Percentiles rank a stretch among this genome's conserved stretches.
These are phyloP conservation scores for Actinomortierella ambigua DNA, from an alignment of 371 early-diverging fungal genomes.

Conservation along the genomic window DNA sequence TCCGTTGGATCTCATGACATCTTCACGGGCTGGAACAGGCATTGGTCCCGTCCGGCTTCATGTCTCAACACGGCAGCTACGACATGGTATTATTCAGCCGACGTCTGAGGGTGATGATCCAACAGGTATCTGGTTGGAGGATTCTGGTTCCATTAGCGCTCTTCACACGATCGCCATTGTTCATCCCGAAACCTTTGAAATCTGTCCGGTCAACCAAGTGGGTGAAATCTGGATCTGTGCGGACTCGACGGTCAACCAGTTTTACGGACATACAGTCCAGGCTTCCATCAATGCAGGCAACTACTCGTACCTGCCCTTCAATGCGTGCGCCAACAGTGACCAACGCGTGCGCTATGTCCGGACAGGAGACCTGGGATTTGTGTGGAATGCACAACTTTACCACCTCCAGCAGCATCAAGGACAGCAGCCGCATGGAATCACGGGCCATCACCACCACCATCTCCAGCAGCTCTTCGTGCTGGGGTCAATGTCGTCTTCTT, in stretches of 20 bases:
- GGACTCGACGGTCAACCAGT: conserved; percentile 53
- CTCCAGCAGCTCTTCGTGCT: conserved; percentile 66
- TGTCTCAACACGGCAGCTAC: conserved; percentile 32
- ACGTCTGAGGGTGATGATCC: conserved; percentile 41
- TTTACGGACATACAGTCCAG: conserved; percentile 12
- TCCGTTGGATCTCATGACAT: conserved; percentile 35
- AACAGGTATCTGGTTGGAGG: conserved; percentile 46
- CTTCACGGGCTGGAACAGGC: conserved; percentile 23
- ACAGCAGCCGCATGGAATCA: background rate
- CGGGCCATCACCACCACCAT: too few relatives aligned
- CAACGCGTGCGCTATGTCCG: conserved; percentile 70
- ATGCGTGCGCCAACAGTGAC: conserved; percentile 60
- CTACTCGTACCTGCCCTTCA: conserved; percentile 19
- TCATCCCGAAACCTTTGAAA: conserved; percentile 47
- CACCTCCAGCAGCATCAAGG: conserved; percentile 14
- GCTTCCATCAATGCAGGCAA: conserved; percentile 1
- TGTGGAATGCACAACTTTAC: conserved; percentile 60
- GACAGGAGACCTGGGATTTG: conserved; percentile 87
- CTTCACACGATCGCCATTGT: conserved; percentile 30
- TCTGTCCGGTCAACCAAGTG: conserved; percentile 68
- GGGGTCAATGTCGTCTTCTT: conserved; percentile 70
- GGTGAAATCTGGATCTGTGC: conserved; percentile 90
- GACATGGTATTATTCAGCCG: conserved; percentile 24
- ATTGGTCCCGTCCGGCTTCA: conserved; percentile 32
- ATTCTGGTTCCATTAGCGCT: conserved; percentile 27